phyloP scores from a whole-genome alignment of 768 basidiomycete genomes.

The Mycena rebaudengoi region DNA sequence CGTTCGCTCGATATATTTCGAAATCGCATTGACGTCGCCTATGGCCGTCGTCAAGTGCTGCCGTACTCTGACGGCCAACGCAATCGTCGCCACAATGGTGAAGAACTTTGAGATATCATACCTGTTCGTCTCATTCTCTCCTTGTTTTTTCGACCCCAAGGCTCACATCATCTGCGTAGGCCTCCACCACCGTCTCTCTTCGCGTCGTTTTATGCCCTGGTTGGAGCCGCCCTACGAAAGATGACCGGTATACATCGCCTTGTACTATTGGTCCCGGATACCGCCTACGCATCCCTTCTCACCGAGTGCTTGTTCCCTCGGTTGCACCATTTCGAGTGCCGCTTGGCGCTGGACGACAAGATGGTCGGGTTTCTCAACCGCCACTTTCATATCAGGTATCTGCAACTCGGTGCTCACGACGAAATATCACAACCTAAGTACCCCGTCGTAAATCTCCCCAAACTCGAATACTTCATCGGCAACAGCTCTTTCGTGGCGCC shows the following conservation, averaged over 20 bases:
- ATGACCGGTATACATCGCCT: conserved; percentile 40
- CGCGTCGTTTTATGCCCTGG: conserved; percentile 40
- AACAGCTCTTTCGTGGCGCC: conserved; percentile 42
- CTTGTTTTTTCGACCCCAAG: neutral
- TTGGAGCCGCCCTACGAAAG: conserved; percentile 37
- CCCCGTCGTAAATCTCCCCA: conserved; percentile 37
- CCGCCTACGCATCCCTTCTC: conserved; percentile 35
- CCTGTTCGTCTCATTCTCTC: conserved; percentile 35
- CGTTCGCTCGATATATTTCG: conserved; percentile 42
- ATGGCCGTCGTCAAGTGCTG: conserved; percentile 43
- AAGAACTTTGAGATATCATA: conserved; percentile 44
- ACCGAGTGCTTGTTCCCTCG: conserved; percentile 32
- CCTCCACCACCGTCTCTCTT: conserved; percentile 32
- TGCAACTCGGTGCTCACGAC: conserved; percentile 42
- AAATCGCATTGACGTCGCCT: conserved; percentile 40
- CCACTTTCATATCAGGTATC: conserved; percentile 42
- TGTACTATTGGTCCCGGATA: conserved; percentile 41
- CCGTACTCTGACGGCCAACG: conserved; percentile 39
- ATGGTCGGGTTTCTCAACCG: conserved; percentile 45
- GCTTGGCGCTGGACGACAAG: conserved; percentile 38
- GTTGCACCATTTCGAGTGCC: conserved; percentile 47
- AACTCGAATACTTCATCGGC: conserved; percentile 46
- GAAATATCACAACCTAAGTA: neutral
- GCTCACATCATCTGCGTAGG: conserved; percentile 25
- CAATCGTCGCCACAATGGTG: conserved; percentile 37